Conservation (phyloP, 73 alveolate genomes). For the Tetrahymena elliotti region DNA sequence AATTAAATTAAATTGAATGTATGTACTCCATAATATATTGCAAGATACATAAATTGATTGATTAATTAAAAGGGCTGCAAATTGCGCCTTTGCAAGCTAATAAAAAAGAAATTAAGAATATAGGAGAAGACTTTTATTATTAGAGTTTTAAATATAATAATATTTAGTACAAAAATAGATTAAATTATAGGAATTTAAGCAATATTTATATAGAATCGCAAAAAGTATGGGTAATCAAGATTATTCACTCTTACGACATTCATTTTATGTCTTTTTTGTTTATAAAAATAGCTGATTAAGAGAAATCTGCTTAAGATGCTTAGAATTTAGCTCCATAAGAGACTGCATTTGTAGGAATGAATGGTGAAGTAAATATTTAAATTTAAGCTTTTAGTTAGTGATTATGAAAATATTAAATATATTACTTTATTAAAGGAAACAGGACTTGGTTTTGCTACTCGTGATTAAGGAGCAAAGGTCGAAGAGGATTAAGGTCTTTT, state of each 20-base stretch:
- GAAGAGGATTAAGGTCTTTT: constrained; percentile 41
- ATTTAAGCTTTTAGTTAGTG: not conserved
- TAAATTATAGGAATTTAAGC: not conserved
- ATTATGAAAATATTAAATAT: not conserved
- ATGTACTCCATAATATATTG: not conserved
- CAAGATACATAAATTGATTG: not conserved
- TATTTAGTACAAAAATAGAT: not conserved
- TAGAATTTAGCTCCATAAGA: not conserved
- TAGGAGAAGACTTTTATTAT: not conserved
- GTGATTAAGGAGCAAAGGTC: constrained; percentile 43
- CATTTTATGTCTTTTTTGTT: not conserved
- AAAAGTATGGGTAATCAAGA: not conserved
- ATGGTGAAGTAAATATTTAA: not conserved
- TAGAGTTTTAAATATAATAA: not conserved
- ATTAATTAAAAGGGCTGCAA: not conserved
- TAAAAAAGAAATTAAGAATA: not conserved
- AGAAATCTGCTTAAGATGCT: not conserved
- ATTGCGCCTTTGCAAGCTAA: not conserved
- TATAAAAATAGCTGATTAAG: not conserved
- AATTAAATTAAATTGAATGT: not conserved
- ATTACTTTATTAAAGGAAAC: not conserved
- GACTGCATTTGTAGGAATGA: not conserved
- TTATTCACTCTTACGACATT: not conserved
- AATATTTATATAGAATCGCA: not conserved
- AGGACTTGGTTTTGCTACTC: constrained; percentile 37